phyloP scores from a whole-genome alignment of 441 rosid genomes.

The Corymbia citriodora region DNA sequence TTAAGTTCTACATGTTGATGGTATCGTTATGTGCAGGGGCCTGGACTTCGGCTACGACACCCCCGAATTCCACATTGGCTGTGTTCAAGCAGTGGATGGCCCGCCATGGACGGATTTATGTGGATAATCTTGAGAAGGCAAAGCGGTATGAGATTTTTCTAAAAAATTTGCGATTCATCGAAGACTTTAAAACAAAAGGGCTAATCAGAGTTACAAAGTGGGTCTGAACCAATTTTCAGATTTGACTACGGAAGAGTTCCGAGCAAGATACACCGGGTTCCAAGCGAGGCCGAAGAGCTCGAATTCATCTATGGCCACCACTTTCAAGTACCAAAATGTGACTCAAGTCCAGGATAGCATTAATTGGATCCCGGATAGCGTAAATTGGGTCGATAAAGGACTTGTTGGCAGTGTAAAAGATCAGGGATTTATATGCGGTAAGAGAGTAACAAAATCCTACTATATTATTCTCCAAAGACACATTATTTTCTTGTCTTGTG shows the following conservation, averaged over 20 bases:
- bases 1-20: not conserved
- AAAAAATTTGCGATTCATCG: slow-evolving; percentile 21
- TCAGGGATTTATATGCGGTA: not conserved
- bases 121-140: slow-evolving; percentile 23
- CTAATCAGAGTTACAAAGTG: slow-evolving; percentile 17
- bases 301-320: not conserved
- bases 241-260: slow-evolving; percentile 25
- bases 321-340: slow-evolving; percentile 15
- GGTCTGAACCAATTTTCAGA: slow-evolving; percentile 32
- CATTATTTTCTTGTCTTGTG: not conserved
- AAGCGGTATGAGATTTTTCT: slow-evolving; percentile 28
- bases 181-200: slow-evolving; percentile 9
- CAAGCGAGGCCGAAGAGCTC: not conserved
- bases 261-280: slow-evolving; percentile 12
- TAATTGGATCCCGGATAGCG: not conserved
- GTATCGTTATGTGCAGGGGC: not conserved
- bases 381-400: not conserved
- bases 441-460: not conserved
- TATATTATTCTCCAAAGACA: not conserved
- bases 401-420: not conserved
- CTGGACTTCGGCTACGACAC: not conserved
- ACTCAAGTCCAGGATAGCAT: not conserved
- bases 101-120: slow-evolving; percentile 21
- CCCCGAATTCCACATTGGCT: not conserved
- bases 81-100: slow-evolving; percentile 34